A percentile compares a stretch with the other conserved stretches of the same genome.
Evolutionary conservation across 1,139 yeast genomes (phyloP).

Genomic region (Hemisphaericaspora subhashii): DNA sequence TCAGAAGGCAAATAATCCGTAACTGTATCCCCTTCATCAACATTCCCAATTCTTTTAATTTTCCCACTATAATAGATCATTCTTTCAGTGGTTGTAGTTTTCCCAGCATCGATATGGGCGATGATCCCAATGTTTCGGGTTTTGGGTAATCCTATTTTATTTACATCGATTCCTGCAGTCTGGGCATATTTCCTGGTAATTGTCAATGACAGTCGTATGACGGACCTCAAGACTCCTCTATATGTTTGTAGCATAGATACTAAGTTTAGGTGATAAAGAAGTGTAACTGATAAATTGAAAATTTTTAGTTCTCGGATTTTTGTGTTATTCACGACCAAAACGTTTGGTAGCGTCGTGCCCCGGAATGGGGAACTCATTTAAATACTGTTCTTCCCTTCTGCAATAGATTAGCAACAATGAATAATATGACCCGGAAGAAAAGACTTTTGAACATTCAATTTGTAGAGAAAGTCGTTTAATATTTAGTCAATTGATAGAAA

Average conservation of each 20-base stretch:
- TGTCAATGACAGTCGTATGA: background rate
- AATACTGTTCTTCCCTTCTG: no score
- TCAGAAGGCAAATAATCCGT: slow-evolving; percentile 92
- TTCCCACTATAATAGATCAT: slow-evolving; percentile 88
- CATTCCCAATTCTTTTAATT: slow-evolving; percentile 82
- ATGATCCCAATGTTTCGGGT: slow-evolving; percentile 78
- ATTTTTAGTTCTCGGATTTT: no score
- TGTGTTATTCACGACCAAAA: no score
- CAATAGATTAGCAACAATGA: no score
- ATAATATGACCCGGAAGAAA: no score
- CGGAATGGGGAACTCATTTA: no score
- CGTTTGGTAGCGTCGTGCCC: no score
- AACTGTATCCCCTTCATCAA: slow-evolving; percentile 95
- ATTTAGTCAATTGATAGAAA: no score
- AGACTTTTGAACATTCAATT: no score
- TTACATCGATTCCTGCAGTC: slow-evolving; percentile 4
- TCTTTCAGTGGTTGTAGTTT: slow-evolving; percentile 87
- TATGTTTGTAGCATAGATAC: background rate
- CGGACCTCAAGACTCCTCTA: background rate
- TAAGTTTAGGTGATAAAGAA: background rate
- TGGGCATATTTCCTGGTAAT: background rate
- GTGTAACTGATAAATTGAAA: background rate
- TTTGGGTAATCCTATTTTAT: slow-evolving; percentile 13
- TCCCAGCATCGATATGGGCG: slow-evolving; percentile 90
- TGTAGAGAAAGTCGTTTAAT: no score